Conservation (phyloP, 208 protist genomes). For the Crithidia mellificae region DNA sequence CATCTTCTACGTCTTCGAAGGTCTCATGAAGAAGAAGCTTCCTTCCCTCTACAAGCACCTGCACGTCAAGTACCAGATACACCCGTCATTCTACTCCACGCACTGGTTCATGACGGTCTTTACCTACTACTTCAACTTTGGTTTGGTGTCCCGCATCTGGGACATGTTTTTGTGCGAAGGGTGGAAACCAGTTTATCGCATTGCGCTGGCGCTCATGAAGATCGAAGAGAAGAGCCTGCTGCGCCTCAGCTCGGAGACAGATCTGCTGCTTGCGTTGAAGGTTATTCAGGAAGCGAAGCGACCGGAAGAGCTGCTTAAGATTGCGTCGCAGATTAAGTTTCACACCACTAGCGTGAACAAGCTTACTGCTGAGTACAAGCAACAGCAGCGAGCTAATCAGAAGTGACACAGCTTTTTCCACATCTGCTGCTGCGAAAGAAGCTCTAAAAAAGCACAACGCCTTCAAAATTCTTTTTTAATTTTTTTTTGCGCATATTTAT, state of each 20-base stretch:
- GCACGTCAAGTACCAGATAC: slow-evolving; percentile 60
- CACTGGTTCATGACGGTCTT: slow-evolving; percentile 95
- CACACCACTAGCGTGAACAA: too few species aligned
- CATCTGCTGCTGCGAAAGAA: too few species aligned
- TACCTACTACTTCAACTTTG: slow-evolving; percentile 87
- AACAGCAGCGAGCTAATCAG: too few species aligned
- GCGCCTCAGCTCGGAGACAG: slow-evolving; percentile 69
- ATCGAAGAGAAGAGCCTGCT: slow-evolving; percentile 84
- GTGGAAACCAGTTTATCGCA: slow-evolving; percentile 93
- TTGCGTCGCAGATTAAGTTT: too few species aligned
- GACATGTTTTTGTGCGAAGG: slow-evolving; percentile 93
- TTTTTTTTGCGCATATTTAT: too few species aligned
- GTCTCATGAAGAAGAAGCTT: slow-evolving; percentile 66
- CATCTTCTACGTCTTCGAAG: slow-evolving; percentile 88
- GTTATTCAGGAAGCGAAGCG: slow-evolving; percentile 82
- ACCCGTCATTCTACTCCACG: slow-evolving; percentile 88
- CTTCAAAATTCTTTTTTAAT: too few species aligned
- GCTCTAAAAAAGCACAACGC: too few species aligned
- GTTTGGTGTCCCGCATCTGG: slow-evolving; percentile 88
- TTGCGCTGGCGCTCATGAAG: slow-evolving; percentile 85
- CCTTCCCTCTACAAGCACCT: slow-evolving; percentile 79
- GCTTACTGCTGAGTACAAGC: too few species aligned
- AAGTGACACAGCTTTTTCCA: too few species aligned
- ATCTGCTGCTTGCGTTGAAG: slow-evolving; percentile 78
- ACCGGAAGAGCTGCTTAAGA: slow-evolving; percentile 72